A percentile compares a stretch with the other conserved stretches of the same genome.
Evolutionary conservation across 257 asterid genomes (phyloP).

Genomic region (Przewalskia tangutica): DNA sequence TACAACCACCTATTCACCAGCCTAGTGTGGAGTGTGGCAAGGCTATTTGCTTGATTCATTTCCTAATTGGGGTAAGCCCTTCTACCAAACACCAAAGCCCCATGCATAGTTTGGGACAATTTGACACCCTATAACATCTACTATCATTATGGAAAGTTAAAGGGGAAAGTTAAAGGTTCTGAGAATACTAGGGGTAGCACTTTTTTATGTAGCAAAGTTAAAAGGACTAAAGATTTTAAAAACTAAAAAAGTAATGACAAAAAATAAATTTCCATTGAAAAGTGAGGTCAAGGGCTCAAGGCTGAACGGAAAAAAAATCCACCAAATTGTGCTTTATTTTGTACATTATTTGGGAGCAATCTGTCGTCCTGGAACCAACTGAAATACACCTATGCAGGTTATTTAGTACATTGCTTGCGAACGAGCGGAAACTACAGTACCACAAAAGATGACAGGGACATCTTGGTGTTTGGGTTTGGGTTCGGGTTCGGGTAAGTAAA

Average conservation of each 20-base stretch:
- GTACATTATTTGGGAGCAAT: too few relatives aligned
- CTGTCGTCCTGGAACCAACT: too few relatives aligned
- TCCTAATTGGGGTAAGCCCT: slow-evolving; percentile 3
- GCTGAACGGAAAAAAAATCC: neutral
- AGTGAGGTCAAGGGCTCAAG: neutral
- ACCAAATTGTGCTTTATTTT: neutral
- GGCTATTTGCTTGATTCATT: slow-evolving; percentile 1
- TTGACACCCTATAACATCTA: neutral
- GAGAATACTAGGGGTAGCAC: neutral
- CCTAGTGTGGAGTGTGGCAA: neutral
- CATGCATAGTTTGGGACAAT: slow-evolving; percentile 9
- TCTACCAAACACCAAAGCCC: slow-evolving; percentile 2
- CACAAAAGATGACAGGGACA: neutral
- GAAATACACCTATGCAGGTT: too few relatives aligned
- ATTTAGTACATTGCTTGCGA: neutral
- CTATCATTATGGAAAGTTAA: neutral
- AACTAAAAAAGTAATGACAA: neutral
- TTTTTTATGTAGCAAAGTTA: neutral
- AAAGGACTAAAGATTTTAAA: neutral
- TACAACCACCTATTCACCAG: neutral
- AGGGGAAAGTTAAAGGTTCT: neutral
- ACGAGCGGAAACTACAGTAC: neutral
- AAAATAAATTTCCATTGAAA: neutral
- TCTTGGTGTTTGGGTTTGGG: neutral
- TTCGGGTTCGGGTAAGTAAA: too few relatives aligned